Evolutionary conservation across 1,139 yeast species (phyloP).

Genomic region (Geotrichum macrosporum): DNA sequence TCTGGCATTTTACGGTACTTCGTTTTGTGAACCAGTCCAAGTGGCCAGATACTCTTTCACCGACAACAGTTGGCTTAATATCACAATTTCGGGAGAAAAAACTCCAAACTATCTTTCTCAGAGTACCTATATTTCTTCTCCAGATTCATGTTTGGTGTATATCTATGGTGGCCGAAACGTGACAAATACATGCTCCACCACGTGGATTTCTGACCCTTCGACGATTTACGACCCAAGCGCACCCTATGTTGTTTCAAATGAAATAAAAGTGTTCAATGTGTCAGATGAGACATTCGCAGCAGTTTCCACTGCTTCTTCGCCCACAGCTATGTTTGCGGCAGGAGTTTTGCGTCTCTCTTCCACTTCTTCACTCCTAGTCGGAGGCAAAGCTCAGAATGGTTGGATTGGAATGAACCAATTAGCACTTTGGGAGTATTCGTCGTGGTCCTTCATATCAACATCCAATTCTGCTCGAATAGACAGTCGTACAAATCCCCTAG

Average conservation of each 20-base stretch:
- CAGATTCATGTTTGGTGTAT: slow-evolving; percentile 41
- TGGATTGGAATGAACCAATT: slow-evolving; percentile 61
- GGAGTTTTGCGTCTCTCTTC: slow-evolving; percentile 27
- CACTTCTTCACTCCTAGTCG: slow-evolving; percentile 41
- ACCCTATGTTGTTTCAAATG: slow-evolving; percentile 35
- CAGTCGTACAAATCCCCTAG: slow-evolving; percentile 47
- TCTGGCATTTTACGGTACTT: slow-evolving; percentile 24
- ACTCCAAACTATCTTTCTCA: slow-evolving; percentile 25
- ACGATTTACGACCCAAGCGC: slow-evolving; percentile 26
- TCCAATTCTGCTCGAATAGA: slow-evolving; percentile 39
- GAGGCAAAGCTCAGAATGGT: slow-evolving; percentile 52
- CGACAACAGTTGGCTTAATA: slow-evolving; percentile 24
- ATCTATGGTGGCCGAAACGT: slow-evolving; percentile 46
- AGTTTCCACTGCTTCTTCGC: slow-evolving; percentile 41
- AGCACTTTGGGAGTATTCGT: slow-evolving; percentile 54
- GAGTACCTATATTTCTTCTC: slow-evolving; percentile 43
- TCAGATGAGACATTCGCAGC: slow-evolving; percentile 29
- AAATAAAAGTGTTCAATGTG: slow-evolving; percentile 42
- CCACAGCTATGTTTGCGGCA: slow-evolving; percentile 50
- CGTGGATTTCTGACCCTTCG: slow-evolving; percentile 19
- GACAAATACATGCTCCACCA: slow-evolving; percentile 8
- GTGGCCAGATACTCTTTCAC: slow-evolving; percentile 23
- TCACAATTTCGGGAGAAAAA: slow-evolving; percentile 19
- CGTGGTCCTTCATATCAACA: slow-evolving; percentile 52
- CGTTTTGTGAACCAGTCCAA: slow-evolving; percentile 22